phyloP scores from a whole-genome alignment of 2,329 filamentous ascomycete genomes.

The Colletotrichum plurivorum region DNA sequence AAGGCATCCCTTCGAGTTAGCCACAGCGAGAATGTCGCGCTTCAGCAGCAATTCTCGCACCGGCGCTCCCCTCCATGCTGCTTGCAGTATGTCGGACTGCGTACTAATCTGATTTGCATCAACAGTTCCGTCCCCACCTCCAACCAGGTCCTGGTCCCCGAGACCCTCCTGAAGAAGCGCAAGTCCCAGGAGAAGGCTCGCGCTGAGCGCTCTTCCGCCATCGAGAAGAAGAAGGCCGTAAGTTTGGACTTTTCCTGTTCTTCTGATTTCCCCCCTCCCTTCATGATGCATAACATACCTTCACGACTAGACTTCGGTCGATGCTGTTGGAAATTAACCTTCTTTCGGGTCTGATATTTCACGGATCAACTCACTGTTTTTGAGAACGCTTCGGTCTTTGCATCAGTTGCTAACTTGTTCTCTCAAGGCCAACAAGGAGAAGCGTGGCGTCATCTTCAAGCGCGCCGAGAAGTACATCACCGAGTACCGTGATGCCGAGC shows the following conservation, averaged over 20 bases:
- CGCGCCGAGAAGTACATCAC: conserved; percentile 99
- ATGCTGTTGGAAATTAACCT: conserved; percentile 98
- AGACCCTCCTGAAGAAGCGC: conserved; percentile 99
- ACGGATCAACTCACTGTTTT: conserved; percentile 50
- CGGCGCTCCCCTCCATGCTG: conserved; percentile 80
- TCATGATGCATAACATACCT: conserved; percentile 90
- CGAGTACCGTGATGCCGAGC: conserved; percentile 98
- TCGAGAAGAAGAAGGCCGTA: conserved; percentile 93
- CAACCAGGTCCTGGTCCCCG: conserved; percentile 96
- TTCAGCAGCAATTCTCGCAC: conserved; percentile 93
- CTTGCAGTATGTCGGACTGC: conserved; percentile 74
- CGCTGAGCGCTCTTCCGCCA: conserved; percentile 85
- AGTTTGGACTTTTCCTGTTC: conserved; percentile 61
- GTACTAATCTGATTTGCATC: conserved; percentile 81
- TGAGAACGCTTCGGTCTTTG: conserved; percentile 37
- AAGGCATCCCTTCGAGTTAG: conserved; percentile 86
- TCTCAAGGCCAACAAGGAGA: conserved; percentile 94
- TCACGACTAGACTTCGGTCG: conserved; percentile 95
- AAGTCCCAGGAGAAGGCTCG: conserved; percentile 99
- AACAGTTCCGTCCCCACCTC: conserved; percentile 89
- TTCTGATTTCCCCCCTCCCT: conserved; percentile 34
- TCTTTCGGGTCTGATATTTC: conserved; percentile 97
- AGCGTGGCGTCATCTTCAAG: conserved; percentile 99
- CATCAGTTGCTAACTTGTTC: conserved; percentile 28
- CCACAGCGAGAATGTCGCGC: conserved; percentile 92